Evolutionary conservation across 2,329 filamentous ascomycete species (phyloP).

Genomic region (Microdochium nivale): DNA sequence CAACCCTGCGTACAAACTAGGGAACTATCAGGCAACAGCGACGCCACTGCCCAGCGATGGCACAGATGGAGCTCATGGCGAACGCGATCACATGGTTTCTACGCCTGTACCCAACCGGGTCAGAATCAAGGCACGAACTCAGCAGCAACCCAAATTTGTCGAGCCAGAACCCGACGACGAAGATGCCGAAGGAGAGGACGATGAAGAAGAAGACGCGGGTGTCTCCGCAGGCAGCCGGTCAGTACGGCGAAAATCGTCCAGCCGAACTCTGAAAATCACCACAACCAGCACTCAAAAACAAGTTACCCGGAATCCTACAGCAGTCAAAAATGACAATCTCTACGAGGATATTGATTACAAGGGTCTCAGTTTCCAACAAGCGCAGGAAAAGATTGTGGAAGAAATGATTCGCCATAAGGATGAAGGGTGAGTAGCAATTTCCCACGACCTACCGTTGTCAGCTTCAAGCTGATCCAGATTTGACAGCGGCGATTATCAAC

Average conservation of each 20-base stretch:
- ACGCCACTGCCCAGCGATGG: constrained; percentile 61
- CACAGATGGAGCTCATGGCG: constrained; percentile 10
- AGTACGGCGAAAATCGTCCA: constrained; percentile 20
- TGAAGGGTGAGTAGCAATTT: constrained; percentile 42
- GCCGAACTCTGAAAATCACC: constrained; percentile 13
- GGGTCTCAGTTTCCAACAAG: constrained; percentile 71
- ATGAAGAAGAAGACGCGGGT: constrained; percentile 15
- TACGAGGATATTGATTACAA: constrained; percentile 54
- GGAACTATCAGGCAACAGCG: constrained; percentile 60
- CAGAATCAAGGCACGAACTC: constrained; percentile 3
- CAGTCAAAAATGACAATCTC: constrained; percentile 38
- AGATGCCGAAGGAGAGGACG: constrained; percentile 20
- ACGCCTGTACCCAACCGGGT: constrained; percentile 3
- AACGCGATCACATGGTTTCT: not conserved
- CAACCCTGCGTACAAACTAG: constrained; percentile 71
- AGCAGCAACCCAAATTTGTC: constrained; percentile 12
- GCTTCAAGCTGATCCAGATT: constrained; percentile 9
- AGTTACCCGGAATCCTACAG: constrained; percentile 22
- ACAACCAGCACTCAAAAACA: constrained; percentile 17
- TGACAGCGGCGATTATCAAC: constrained; percentile 58
- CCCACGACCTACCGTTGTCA: not conserved
- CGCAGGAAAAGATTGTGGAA: constrained; percentile 76
- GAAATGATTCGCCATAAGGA: constrained; percentile 64
- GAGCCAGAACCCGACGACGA: constrained; percentile 24
- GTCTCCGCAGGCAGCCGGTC: constrained; percentile 4